Evolutionary conservation across 345 rosid genomes (phyloP), one percentile per base, ranked within the genome.

Genomic region (Sonneratia alba): DNA sequence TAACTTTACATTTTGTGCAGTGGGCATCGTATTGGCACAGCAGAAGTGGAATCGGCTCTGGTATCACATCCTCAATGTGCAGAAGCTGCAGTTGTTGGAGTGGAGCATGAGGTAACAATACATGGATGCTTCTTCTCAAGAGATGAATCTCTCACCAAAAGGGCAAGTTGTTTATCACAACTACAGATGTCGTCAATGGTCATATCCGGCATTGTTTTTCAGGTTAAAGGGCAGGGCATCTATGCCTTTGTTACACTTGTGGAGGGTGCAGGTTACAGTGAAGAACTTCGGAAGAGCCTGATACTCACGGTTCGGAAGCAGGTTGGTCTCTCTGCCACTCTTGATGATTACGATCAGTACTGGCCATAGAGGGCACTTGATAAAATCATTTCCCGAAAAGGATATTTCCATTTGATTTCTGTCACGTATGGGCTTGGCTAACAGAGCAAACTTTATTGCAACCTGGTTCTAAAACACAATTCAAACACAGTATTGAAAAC

Each of bases 1-100:
- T 4, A 27, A 27, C 27, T 62, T 34, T 62, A 8, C 32, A 10
- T 77, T 42, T 67, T 81, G 43, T 79, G 78, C 81, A 94, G 98
- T 74, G 98, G 98, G 65, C 98, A 92, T 83, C 97, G 99, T 62
- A 95, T 95, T 22, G 99, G 99, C 76, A 95, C 99, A 64, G 99
- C 96, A 45, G 99, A 95, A 84, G 97, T 95, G 48, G 99, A 95
- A 85, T 95, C 99, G 83, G 99, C 99, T 76, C 86, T 95, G 69
- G 99, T 89, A 69, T 95, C 92, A 27, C 97, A 94, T 83, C 96
- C 97, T 27, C 89, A 90, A 34, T 95, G 99, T 77, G 92, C 97
- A 38, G 99, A 95, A 80, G 99, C 97, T 79, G 99, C 99, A 73
- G 97, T 95, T 67, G 97, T 92, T 76, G 93, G 92, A 69, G 70